Percentiles rank a stretch among this genome's conserved stretches.
phyloP scores from a whole-genome alignment of 2,329 filamentous ascomycete genomes.

The Exophiala xenobiotica region DNA sequence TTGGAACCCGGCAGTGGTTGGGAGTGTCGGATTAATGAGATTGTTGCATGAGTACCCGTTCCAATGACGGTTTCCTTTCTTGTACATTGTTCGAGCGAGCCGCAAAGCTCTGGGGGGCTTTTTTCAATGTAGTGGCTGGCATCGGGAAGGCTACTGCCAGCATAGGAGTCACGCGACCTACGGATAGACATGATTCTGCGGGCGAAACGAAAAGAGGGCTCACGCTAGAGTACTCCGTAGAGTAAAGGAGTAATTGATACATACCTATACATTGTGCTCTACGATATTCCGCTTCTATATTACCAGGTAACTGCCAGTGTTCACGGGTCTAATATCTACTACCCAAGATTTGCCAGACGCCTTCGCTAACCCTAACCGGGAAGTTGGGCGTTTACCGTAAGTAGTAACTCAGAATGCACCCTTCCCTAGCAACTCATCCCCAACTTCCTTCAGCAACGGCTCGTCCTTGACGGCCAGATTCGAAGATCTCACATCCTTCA shows the following conservation, averaged over 20 bases:
- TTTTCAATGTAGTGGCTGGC: too few relatives aligned
- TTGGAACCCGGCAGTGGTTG: conserved; percentile 80
- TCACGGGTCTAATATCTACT: neutral
- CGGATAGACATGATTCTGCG: neutral
- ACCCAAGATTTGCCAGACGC: neutral
- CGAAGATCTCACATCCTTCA: conserved; percentile 49
- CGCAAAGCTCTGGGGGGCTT: too few relatives aligned
- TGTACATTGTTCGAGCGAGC: too few relatives aligned
- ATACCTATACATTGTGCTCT: too few relatives aligned
- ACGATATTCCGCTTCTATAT: too few relatives aligned
- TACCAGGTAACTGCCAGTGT: too few relatives aligned
- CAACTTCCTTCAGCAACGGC: conserved; percentile 55
- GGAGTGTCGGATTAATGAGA: conserved; percentile 80
- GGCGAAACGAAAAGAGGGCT: neutral
- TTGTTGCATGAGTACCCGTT: conserved; percentile 43
- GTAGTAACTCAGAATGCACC: conserved; percentile 28
- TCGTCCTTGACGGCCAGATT: conserved; percentile 55
- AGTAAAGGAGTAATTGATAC: too few relatives aligned
- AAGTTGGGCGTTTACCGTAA: neutral
- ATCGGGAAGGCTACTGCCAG: too few relatives aligned
- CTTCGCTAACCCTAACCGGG: neutral
- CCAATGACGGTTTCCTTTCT: too few relatives aligned
- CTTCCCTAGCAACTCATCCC: conserved; percentile 44
- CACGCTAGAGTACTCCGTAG: too few relatives aligned
- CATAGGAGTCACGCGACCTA: too few relatives aligned